Percentiles rank a stretch among this genome's conserved stretches.
Conservation (phyloP, 2,329 filamentous ascomycete species). For the Ophiobolus disseminans region DNA sequence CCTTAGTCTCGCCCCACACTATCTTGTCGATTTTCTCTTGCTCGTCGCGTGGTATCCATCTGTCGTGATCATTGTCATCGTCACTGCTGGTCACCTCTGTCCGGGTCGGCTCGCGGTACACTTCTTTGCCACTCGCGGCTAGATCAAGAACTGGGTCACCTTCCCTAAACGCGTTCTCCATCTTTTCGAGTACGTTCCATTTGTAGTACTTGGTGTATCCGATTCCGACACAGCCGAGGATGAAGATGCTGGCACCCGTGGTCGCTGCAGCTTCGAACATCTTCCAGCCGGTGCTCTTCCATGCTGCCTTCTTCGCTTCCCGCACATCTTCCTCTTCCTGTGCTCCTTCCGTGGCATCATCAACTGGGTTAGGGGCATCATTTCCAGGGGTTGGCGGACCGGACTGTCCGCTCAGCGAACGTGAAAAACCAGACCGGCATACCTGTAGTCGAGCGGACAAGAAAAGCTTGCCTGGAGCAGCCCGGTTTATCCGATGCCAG, state of each 20-base stretch:
- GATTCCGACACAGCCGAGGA: conserved; percentile 57
- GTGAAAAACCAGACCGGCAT: conserved; percentile 20
- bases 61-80: conserved; percentile 61
- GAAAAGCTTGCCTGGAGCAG: conserved; percentile 30
- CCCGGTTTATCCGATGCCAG: conserved; percentile 29
- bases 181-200: conserved; percentile 86
- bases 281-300: conserved; percentile 55
- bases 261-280: conserved; percentile 61
- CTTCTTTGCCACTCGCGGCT: conserved; percentile 46
- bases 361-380: conserved; percentile 47
- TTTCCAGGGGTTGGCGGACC: conserved; percentile 47
- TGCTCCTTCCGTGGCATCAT: conserved; percentile 42
- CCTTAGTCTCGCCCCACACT: conserved; percentile 72
- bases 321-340: conserved; percentile 26
- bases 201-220: conserved; percentile 73
- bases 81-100: conserved; percentile 24
- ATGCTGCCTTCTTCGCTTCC: conserved; percentile 32
- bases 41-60: conserved; percentile 86
- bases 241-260: conserved; percentile 58
- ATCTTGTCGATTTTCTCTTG: conserved; percentile 84
- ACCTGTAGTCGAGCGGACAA: too few species aligned
- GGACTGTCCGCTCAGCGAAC: conserved; percentile 43
- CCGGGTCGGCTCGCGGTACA: conserved; percentile 34
- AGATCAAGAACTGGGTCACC: conserved; percentile 89
- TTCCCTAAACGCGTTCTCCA: conserved; percentile 87